Base-by-base conservation (phyloP, 768 basidiomycete genomes). In the Roridomyces roridus region DNA sequence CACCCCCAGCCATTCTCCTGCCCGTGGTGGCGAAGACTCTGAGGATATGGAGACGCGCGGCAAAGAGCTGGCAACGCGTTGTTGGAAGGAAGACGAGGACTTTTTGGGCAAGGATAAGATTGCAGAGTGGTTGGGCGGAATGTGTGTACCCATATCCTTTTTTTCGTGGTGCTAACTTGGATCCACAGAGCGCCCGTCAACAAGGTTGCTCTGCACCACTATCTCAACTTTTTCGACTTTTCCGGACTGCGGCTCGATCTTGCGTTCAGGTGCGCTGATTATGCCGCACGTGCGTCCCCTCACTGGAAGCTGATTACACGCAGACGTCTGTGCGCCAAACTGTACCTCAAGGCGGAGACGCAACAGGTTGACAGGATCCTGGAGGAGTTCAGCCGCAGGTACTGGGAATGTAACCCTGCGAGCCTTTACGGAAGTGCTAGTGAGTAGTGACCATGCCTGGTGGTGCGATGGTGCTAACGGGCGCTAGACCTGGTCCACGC, bases 341-440 rank as follows among this genome's bases (percentile, higher is more conserved):
- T 99, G 2, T 98, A 84, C 70, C 82, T 99, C 56, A 96, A 94
- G 72, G 97, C 88, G 2, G 97, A 99, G 72, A 96, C 96, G 0
- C 97, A 99, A 68, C 96, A 98, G 74, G 90, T 99, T 39, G 97
- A 98, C 71, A 88, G 97, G 39, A 98, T 99, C 59, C 80, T 99
- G 6, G 94, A 94, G 57, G 88, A 87, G 60, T 98, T 99, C 65
- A 92, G 92, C 65, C 78, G 85, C 36, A 85, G 94, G 9, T 99
- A 94, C 71, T 97, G 88, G 85, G 88, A 94, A 40, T 94, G 93
- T 70, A 98, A 98, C 68, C 89, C 92, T 0, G 75, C 76, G 1
- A 83, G 84, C 21, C 64, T 92, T n/a, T 96, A 89, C 68, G 93
- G 92, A 40, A 92, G 86, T 67, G 82, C 93, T 8, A 90, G 95